Conservation (phyloP, 805 yeast genomes). For the Kurtzmaniella fragi region DNA sequence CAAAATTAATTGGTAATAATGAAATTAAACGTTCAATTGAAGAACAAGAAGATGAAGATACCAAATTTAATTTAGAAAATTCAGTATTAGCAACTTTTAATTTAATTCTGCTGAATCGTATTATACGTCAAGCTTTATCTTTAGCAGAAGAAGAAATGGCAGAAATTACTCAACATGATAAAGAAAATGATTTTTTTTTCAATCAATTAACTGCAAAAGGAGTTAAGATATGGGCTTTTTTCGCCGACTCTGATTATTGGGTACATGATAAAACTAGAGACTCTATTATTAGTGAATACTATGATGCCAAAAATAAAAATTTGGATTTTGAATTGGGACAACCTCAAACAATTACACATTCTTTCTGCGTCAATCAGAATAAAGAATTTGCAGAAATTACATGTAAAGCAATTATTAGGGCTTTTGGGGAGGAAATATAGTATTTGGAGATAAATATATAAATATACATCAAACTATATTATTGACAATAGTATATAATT, state of each 20-base stretch:
- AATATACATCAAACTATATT: too few species aligned
- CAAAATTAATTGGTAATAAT: conserved; percentile 15
- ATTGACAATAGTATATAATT: too few species aligned
- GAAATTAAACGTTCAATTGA: conserved; percentile 14
- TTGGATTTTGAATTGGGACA: conserved; percentile 29
- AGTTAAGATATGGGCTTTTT: conserved; percentile 47
- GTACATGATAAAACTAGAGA: conserved; percentile 49
- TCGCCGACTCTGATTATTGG: conserved; percentile 65
- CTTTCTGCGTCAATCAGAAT: conserved; percentile 58
- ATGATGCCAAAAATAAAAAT: conserved; percentile 18
- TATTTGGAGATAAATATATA: too few species aligned
- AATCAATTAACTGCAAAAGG: conserved; percentile 12
- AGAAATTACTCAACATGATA: conserved; percentile 43
- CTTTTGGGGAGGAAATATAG: neutral
- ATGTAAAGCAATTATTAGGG: conserved; percentile 9
- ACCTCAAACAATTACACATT: conserved; percentile 41
- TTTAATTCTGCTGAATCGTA: conserved; percentile 36
- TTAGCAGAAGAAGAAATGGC: conserved; percentile 60
- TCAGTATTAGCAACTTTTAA: conserved; percentile 38
- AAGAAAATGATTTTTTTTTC: conserved; percentile 47
- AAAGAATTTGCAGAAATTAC: conserved; percentile 45
- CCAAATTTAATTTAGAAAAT: conserved; percentile 27
- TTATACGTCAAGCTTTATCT: conserved; percentile 50
- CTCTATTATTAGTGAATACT: conserved; percentile 33
- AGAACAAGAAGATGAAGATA: conserved; percentile 14